Conservation (phyloP, 1,284 basidiomycete genomes). For the Cronartium quercuum region DNA sequence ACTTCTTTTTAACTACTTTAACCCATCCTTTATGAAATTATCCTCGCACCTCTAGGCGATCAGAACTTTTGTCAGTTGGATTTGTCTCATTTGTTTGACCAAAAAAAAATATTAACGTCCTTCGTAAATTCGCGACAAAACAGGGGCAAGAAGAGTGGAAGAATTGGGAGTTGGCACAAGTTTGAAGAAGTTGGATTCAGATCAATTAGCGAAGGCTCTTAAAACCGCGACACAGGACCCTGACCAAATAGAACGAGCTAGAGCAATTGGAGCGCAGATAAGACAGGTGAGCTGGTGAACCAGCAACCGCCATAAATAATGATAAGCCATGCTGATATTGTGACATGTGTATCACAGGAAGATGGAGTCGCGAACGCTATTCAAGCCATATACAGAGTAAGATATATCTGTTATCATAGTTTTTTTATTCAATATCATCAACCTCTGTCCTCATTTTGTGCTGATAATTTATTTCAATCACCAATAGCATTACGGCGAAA, state of each 20-base stretch:
- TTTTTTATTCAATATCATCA: too few relatives aligned
- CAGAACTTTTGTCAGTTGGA: slow-evolving; percentile 25
- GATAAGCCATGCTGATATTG: slow-evolving; percentile 45
- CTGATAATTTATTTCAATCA: not conserved
- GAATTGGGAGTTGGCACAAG: slow-evolving; percentile 75
- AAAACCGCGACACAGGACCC: slow-evolving; percentile 71
- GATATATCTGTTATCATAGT: slow-evolving; percentile 39
- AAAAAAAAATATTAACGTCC: not conserved
- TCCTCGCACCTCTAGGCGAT: not conserved
- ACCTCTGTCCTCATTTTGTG: not conserved
- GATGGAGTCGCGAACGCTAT: slow-evolving; percentile 45
- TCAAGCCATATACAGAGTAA: slow-evolving; percentile 44
- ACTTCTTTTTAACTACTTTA: slow-evolving; percentile 14
- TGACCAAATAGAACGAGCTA: slow-evolving; percentile 79
- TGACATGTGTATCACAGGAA: slow-evolving; percentile 44
- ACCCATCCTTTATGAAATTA: not conserved
- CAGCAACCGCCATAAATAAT: slow-evolving; percentile 35
- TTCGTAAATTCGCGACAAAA: slow-evolving; percentile 9
- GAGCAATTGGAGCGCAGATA: slow-evolving; percentile 72
- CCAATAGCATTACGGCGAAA: not conserved
- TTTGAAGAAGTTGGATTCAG: slow-evolving; percentile 68
- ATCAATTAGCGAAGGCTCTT: slow-evolving; percentile 69
- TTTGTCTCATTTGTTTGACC: not conserved
- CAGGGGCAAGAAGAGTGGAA: slow-evolving; percentile 53
- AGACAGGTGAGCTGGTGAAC: slow-evolving; percentile 49